phyloP scores from a whole-genome alignment of 1,139 yeast species.

The Magnusiomyces fungicola region DNA sequence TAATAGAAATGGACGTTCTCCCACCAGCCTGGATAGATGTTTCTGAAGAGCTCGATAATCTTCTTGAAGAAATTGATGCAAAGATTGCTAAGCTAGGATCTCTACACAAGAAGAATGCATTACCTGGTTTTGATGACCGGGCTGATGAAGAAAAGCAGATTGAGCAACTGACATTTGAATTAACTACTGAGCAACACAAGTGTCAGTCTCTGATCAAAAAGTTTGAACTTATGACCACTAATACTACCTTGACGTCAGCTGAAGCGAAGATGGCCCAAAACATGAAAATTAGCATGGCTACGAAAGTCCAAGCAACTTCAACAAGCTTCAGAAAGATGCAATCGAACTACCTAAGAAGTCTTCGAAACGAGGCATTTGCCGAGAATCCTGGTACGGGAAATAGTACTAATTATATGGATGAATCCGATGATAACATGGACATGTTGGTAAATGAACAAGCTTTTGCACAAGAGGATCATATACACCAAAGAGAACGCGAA shows the following conservation, averaged over 20 bases:
- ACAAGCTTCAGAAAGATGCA: conserved; percentile 79
- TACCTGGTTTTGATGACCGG: conserved; percentile 81
- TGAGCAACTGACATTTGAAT: conserved; percentile 64
- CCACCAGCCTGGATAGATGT: conserved; percentile 78
- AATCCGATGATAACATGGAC: neutral
- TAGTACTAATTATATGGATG: neutral
- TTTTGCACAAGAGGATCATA: conserved; percentile 15
- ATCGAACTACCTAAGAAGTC: conserved; percentile 69
- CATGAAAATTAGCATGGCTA: conserved; percentile 77
- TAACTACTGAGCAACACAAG: conserved; percentile 66
- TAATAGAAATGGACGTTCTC: conserved; percentile 40
- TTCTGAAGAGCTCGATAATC: conserved; percentile 61
- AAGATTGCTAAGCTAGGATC: conserved; percentile 53
- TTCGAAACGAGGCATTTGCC: conserved; percentile 32
- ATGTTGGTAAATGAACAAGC: conserved; percentile 7
- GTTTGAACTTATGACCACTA: conserved; percentile 45
- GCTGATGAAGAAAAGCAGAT: conserved; percentile 63
- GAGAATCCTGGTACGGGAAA: neutral
- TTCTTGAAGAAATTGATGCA: conserved; percentile 42
- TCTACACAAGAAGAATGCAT: conserved; percentile 70
- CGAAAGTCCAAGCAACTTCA: conserved; percentile 71
- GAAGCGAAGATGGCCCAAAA: conserved; percentile 68
- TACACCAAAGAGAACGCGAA: conserved; percentile 71
- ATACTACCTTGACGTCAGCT: conserved; percentile 32
- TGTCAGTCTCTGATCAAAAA: conserved; percentile 71